Base-by-base conservation (phyloP, 2,329 filamentous ascomycete genomes). In the Xylogone sp. region DNA sequence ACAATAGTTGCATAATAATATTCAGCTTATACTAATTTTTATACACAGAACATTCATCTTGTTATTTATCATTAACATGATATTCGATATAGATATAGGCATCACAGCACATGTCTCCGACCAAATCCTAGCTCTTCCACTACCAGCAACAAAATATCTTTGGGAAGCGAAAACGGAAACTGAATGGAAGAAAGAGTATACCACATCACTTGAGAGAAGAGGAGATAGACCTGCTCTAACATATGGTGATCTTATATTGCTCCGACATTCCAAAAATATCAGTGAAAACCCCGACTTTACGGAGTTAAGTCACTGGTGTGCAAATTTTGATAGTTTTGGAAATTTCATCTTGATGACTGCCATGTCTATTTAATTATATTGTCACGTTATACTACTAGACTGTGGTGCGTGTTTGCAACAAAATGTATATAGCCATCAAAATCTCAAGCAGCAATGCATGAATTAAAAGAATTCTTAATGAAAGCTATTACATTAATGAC, bases 31-130 rank as follows among this genome's bases (percentile, higher is more conserved):
- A n/a, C 34, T 22, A 22, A 48, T 29, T 19, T 50, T 10, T 24
- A 6, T 21, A 34, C 2, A 21, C 34, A 50, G 48, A 50, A 44
- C 42, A 19, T 50, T 50, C 22, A 50, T 24, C 12, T 34, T 50
- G 13, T 42, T 50, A 21, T 50, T 29, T n/a, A 50, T 50, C 48
- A 50, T 50, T 22, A 50, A 50, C 48, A 50, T 45, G 42, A 42
- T 50, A 3, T 50, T 50, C 18, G 21, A 50, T 19, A 44, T 50
- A 8, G 31, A 50, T 20, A 42, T 34, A 45, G 27, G 20, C 16
- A n/a, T 24, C 24, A 43, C 43, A 4, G 21, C 39, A 21, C 21
- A 50, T 31, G 27, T 34, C 20, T 50, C 42, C 24, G 44, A 44
- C 22, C 21, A 42, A 21, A 44, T 50, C 39, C 10, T 29, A 34